Evolutionary conservation across 805 yeast species (phyloP).

Genomic region (Suhomyces xylopsoci): DNA sequence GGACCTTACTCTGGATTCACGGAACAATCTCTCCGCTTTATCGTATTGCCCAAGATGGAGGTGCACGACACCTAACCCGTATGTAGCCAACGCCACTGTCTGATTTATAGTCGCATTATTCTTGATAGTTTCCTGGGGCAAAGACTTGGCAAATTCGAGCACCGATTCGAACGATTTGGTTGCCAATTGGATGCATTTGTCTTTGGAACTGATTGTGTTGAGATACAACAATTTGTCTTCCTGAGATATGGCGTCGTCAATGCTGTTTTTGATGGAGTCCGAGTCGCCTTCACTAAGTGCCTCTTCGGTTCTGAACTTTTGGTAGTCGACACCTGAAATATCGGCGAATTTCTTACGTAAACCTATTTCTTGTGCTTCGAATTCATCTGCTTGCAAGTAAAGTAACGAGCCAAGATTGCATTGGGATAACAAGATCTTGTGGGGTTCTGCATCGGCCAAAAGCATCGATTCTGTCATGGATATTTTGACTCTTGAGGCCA

Average conservation of each 20-base stretch:
- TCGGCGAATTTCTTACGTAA: slow-evolving; percentile 22
- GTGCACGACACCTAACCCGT: slow-evolving; percentile 79
- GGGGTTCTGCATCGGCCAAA: slow-evolving; percentile 64
- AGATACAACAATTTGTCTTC: slow-evolving; percentile 28
- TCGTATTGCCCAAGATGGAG: slow-evolving; percentile 56
- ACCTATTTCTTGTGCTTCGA: slow-evolving; percentile 47
- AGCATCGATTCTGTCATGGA: slow-evolving; percentile 71
- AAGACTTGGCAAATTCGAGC: slow-evolving; percentile 27
- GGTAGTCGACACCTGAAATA: slow-evolving; percentile 24
- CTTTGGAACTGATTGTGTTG: slow-evolving; percentile 15
- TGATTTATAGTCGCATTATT: slow-evolving; percentile 44
- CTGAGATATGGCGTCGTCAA: slow-evolving; percentile 11
- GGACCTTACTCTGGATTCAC: slow-evolving; percentile 71
- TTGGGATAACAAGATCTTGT: slow-evolving; percentile 60
- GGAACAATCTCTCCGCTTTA: slow-evolving; percentile 57
- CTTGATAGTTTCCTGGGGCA: slow-evolving; percentile 24
- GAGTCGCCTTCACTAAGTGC: slow-evolving; percentile 6
- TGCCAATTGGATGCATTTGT: slow-evolving; percentile 28
- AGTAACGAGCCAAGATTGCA: slow-evolving; percentile 69
- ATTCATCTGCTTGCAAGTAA: slow-evolving; percentile 64
- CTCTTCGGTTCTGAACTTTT: slow-evolving; percentile 11
- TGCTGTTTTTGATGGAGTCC: not conserved
- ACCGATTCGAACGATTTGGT: slow-evolving; percentile 36
- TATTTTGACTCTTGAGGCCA: slow-evolving; percentile 59
- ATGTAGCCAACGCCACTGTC: slow-evolving; percentile 75